Evolutionary conservation across 805 yeast species (phyloP).

Genomic region (Myxozyma mucilagina): DNA sequence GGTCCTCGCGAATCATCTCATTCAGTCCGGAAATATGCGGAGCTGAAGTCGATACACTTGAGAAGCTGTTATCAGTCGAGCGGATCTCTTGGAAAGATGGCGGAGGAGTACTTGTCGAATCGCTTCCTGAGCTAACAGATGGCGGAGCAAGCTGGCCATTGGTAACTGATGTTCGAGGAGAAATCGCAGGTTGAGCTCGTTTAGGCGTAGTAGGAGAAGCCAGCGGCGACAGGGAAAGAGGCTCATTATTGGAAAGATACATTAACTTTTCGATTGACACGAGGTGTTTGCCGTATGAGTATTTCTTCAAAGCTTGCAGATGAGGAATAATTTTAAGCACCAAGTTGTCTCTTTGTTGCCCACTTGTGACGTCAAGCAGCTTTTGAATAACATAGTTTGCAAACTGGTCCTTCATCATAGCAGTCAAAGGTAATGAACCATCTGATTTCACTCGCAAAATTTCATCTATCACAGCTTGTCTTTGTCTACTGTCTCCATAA

Average conservation of each 20-base stretch:
- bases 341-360: constrained; percentile 65
- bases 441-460: constrained; percentile 49
- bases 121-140: constrained; percentile 1
- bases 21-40: not conserved
- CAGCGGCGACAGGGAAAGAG: not conserved
- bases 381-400: constrained; percentile 98
- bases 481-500: constrained; percentile 64
- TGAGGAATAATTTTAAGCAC: constrained; percentile 78
- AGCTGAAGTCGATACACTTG: constrained; percentile 14
- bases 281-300: constrained; percentile 71
- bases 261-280: constrained; percentile 31
- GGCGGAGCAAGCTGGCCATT: not conserved
- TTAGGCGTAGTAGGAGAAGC: constrained; percentile 3
- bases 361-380: constrained; percentile 77
- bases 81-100: constrained; percentile 18
- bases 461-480: constrained; percentile 61
- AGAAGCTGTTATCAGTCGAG: constrained; percentile 16
- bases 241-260: constrained; percentile 23
- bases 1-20: not conserved
- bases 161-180: constrained; percentile 12
- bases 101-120: constrained; percentile 12
- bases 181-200: not conserved
- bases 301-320: constrained; percentile 68
- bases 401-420: constrained; percentile 97
- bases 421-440: constrained; percentile 49